Conservation (phyloP, 371 early-diverging fungal species). For the Mucor racemosus region DNA sequence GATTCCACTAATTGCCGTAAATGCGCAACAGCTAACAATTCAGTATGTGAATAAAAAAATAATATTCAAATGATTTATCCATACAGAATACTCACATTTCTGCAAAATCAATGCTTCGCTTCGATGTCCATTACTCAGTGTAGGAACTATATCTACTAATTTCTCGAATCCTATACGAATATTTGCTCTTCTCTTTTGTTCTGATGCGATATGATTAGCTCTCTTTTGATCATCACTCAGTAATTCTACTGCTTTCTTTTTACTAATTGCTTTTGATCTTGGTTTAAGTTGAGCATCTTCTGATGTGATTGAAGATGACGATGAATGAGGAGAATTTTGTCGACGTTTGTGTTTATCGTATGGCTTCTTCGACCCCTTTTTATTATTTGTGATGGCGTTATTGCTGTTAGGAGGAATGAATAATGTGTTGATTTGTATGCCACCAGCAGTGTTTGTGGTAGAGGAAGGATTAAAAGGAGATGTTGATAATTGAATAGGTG, state of each 20-base stretch:
- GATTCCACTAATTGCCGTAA: slow-evolving; percentile 25
- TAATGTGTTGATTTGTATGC: slow-evolving; percentile 17
- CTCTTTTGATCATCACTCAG: slow-evolving; percentile 87
- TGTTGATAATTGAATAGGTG: not conserved
- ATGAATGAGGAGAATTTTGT: slow-evolving; percentile 11
- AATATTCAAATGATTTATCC: no score
- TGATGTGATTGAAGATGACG: slow-evolving; percentile 4
- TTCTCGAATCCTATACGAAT: slow-evolving; percentile 82
- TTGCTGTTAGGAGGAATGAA: not conserved
- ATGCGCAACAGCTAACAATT: slow-evolving; percentile 22
- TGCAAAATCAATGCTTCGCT: slow-evolving; percentile 54
- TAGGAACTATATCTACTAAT: slow-evolving; percentile 79
- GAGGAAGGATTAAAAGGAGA: not conserved
- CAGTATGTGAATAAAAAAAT: no score
- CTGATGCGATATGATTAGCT: slow-evolving; percentile 91
- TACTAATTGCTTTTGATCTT: slow-evolving; percentile 4
- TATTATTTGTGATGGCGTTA: not conserved
- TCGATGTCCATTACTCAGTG: slow-evolving; percentile 59
- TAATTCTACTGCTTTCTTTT: slow-evolving; percentile 57
- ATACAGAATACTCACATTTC: slow-evolving; percentile 18
- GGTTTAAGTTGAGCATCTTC: not conserved
- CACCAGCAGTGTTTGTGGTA: not conserved
- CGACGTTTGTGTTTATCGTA: slow-evolving; percentile 3
- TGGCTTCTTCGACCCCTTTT: not conserved
- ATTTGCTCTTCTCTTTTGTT: slow-evolving; percentile 85